Conservation (phyloP, 352 stramenopile genomes). For the Globisporangium lucens region DNA sequence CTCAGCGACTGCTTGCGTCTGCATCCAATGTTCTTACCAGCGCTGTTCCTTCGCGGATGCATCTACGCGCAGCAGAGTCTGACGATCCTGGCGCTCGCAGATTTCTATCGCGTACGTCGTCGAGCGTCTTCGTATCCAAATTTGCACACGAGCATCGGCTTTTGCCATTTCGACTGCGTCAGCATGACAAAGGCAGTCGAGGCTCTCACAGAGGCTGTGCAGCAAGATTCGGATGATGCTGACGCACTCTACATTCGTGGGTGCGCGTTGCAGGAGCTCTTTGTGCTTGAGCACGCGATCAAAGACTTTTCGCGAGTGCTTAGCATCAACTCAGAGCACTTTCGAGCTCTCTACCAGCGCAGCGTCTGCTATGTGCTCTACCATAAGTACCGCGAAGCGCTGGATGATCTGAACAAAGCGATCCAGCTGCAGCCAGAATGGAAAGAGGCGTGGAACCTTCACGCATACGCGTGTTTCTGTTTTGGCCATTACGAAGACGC, state of each 20-base stretch:
- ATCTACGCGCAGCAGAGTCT: constrained; percentile 51
- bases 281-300: constrained; percentile 35
- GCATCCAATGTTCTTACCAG: constrained; percentile 44
- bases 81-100: constrained; percentile 43
- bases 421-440: constrained; percentile 34
- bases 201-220: constrained; percentile 41
- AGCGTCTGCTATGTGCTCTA: constrained; percentile 38
- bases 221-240: constrained; percentile 20
- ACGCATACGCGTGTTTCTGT: constrained; percentile 47
- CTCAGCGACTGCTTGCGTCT: constrained; percentile 31
- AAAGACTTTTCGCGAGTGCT: constrained; percentile 40
- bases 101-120: constrained; percentile 52
- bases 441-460: constrained; percentile 35
- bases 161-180: constrained; percentile 43
- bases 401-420: constrained; percentile 26
- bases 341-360: constrained; percentile 34
- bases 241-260: constrained; percentile 49
- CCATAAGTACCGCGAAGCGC: constrained; percentile 28
- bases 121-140: constrained; percentile 39
- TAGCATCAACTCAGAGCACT: constrained; percentile 17
- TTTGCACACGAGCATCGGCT: constrained; percentile 50
- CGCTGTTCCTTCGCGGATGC: constrained; percentile 50
- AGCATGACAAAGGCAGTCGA: constrained; percentile 40
- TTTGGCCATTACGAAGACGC: constrained; percentile 26
- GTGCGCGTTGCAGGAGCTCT: constrained; percentile 46